Conservation (phyloP, 176 grass and related monocot species). For the Oryza officinalis region DNA sequence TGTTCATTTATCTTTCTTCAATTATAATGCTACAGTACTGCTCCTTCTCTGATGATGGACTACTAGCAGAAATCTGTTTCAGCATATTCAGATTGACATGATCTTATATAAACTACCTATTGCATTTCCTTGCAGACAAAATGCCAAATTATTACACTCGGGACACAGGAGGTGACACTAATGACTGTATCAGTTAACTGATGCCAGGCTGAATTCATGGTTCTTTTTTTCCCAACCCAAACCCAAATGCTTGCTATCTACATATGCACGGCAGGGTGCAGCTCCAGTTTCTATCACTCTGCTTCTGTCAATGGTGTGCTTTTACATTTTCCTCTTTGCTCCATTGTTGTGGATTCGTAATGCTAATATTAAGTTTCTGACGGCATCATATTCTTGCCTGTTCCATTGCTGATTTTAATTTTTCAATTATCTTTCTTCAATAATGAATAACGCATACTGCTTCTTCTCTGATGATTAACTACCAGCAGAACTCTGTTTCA, state of each 20-base stretch:
- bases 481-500: neutral
- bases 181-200: neutral
- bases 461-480: neutral
- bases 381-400: neutral
- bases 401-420: neutral
- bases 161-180: neutral
- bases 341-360: neutral
- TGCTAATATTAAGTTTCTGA: neutral
- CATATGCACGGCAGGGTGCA: neutral
- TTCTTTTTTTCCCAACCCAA: neutral
- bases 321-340: neutral
- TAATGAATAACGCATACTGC: neutral
- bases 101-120: neutral
- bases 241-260: neutral
- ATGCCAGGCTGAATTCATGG: neutral
- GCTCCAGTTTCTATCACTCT: neutral
- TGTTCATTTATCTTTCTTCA: neutral
- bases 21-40: neutral
- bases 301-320: neutral
- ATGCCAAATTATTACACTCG: slow-evolving; percentile 14
- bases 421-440: neutral
- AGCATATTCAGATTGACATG: neutral
- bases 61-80: neutral
- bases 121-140: neutral
- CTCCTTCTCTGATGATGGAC: neutral